Base-by-base conservation (phyloP, 768 basidiomycete species). In the Panaeolus papilionaceus region DNA sequence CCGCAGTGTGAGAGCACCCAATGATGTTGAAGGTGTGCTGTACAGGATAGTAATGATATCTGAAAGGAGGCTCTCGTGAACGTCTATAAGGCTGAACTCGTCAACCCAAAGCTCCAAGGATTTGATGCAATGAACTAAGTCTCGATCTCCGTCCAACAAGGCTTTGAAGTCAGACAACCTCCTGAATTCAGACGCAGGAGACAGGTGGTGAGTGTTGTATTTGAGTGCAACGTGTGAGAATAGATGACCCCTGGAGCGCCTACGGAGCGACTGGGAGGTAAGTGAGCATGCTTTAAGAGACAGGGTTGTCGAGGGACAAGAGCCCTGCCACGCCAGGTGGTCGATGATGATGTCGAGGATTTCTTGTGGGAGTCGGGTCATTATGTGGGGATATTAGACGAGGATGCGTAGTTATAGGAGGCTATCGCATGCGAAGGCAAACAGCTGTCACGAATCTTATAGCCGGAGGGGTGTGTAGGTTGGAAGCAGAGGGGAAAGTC, bases 131-230 rank as follows among this genome's bases (percentile, higher is more conserved):
- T 58, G 54, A 0, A 58, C 54, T 9, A 58, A 33, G 54, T 58
- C 54, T 33, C 28, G 26, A 33, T 58, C 54, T 58, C 54, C 54
- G 20, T 58, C 54, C 54, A 58, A 58, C 33, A 58, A 4, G 14
- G 26, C 54, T 16, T 58, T 58, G 54, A 58, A 58, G 11, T 4
- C 20, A 12, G 12, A 16, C 33, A 58, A 28, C 33, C 54, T 37
- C 28, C 54, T 58, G 54, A 33, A 58, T 23, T 58, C 54, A 14
- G 54, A 58, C n/a, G 54, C 26, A 11, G 54, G 28, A 9, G 54
- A 58, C 12, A 58, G 28, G 54, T 58, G 54, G n/a, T 58, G 54
- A 33, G 54, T 58, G 28, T 58, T 58, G 28, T 58, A 58, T 28
- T 58, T 58, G 26, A 58, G 54, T 16, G 54, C 54, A 1, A 58